Base-by-base conservation (phyloP, 1,284 basidiomycete species). In the Phylloporus sp. region DNA sequence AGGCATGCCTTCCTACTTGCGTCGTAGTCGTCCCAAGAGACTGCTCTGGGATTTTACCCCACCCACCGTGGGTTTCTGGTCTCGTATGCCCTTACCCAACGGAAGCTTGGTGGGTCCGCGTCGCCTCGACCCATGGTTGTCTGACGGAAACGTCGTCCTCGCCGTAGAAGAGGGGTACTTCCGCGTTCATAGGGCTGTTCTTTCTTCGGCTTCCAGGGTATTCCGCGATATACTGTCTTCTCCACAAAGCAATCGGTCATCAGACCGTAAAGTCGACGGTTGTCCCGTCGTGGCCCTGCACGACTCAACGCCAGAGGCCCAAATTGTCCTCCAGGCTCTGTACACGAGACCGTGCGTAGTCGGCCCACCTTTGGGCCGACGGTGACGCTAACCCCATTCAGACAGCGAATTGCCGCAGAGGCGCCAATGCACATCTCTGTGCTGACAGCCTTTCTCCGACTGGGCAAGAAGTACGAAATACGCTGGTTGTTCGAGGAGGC, bases 391-490 rank as follows among this genome's bases (percentile, higher is more conserved):
- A 71, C 50, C 22, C 57, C 34, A n/a, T 39, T 62, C 52, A 74
- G 72, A 46, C 70, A 71, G 64, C 63, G 69, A 13, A 72, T 72
- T 32, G 63, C 66, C 15, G 37, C 64, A 0, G 64, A 68, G 17
- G 60, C 56, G n/a, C 70, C 70, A 18, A 50, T 72, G 37, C 70
- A 72, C 44, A 28, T 74, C 60, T 64, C 69, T 26, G 61, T 69
- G 3, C 31, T 72, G 46, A 57, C 67, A 17, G 72, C 70, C 17
- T 74, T 72, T 46, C 70, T 72, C 24, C 67, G 71, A 37, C 42
- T 72, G 6, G 70, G 70, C 52, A 71, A 67, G 54, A 72, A 72
- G 54, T 72, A 72, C 52, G 67, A 74, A 40, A 74, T 74, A 56
- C 64, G 24, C 37, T 71, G 69, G 70, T 26, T 72, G n/a, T 72